phyloP scores from a whole-genome alignment of 2,329 filamentous ascomycete species.

The Colletotrichum eremochloae region DNA sequence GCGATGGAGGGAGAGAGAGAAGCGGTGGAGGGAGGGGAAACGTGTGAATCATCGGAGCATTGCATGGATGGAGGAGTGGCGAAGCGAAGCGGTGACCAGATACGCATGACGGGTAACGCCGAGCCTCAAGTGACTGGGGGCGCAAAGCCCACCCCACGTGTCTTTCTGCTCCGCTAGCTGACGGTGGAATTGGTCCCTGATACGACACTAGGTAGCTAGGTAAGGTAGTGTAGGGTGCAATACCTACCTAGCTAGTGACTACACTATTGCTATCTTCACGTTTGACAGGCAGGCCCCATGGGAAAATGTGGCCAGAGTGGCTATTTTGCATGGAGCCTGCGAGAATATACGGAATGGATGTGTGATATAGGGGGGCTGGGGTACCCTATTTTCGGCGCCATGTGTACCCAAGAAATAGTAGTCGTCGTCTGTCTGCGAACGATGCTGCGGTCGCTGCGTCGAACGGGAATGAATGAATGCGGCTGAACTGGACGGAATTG shows the following conservation, averaged over 20 bases:
- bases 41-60: constrained; percentile 13
- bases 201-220: background rate
- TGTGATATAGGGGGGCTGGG: no score
- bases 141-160: background rate
- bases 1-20: no score
- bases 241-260: no score
- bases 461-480: background rate
- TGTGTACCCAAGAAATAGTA: no score
- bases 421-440: no score
- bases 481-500: background rate
- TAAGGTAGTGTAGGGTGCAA: no score
- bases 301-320: background rate
- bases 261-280: no score
- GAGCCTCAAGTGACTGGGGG: background rate
- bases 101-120: background rate
- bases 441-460: no score
- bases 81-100: constrained; percentile 8
- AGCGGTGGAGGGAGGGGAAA: no score
- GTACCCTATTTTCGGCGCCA: no score
- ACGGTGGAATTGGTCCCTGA: background rate
- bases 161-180: background rate
- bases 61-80: background rate
- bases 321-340: background rate
- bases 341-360: no score
- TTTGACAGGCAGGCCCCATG: background rate